A percentile compares a stretch with the other conserved stretches of the same genome.
phyloP scores from a whole-genome alignment of 306 rosid genomes.

The Acacia melanoxylon region DNA sequence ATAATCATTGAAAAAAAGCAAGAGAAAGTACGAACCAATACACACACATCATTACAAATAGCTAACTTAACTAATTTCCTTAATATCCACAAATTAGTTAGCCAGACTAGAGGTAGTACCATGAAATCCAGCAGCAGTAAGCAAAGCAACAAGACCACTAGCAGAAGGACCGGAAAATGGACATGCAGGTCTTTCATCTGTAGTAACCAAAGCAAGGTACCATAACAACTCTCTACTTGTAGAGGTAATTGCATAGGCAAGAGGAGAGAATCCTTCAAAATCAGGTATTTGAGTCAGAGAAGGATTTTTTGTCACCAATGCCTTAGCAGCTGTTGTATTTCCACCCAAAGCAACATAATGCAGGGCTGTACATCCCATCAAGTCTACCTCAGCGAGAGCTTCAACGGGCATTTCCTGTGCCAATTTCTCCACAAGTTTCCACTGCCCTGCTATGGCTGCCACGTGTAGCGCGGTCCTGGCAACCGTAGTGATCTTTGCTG shows the following conservation, averaged over 20 bases:
- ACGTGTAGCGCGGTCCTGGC: slow-evolving; percentile 45
- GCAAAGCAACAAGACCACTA: slow-evolving; percentile 38
- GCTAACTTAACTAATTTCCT: too few relatives aligned
- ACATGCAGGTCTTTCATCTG: slow-evolving; percentile 40
- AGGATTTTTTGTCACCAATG: slow-evolving; percentile 39
- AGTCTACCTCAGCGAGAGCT: slow-evolving; percentile 33
- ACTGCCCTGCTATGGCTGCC: slow-evolving; percentile 46
- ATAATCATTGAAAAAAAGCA: not conserved
- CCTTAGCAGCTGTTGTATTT: slow-evolving; percentile 37
- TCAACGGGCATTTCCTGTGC: slow-evolving; percentile 32
- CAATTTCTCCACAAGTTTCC: slow-evolving; percentile 46
- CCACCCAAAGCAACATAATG: slow-evolving; percentile 57
- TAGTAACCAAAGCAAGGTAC: slow-evolving; percentile 52
- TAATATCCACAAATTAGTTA: too few relatives aligned
- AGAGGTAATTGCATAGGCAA: slow-evolving; percentile 35
- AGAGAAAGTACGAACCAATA: too few relatives aligned
- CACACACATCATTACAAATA: too few relatives aligned
- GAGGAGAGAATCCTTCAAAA: slow-evolving; percentile 45
- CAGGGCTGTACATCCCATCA: slow-evolving; percentile 45
- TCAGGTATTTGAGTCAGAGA: slow-evolving; percentile 39
- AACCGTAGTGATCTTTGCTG: slow-evolving; percentile 36
- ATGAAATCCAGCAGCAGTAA: slow-evolving; percentile 55
- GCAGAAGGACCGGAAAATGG: slow-evolving; percentile 49
- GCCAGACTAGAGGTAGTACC: slow-evolving; percentile 23
- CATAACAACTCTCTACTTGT: slow-evolving; percentile 48